Conservation (phyloP, 2,329 filamentous ascomycete species). For the Paracoccidioides lutzii region DNA sequence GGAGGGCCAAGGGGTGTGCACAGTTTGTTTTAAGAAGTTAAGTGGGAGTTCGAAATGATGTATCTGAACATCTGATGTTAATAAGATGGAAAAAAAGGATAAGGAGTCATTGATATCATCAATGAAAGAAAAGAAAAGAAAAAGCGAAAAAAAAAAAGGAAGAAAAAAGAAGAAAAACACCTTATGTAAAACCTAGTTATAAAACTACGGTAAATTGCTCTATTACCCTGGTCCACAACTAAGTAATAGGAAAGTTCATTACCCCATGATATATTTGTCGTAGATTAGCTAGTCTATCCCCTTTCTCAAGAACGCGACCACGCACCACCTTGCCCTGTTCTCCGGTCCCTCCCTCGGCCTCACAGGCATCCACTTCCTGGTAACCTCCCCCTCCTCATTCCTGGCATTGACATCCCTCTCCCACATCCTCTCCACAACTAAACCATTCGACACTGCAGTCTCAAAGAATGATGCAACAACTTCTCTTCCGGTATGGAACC, state of each 20-base stretch:
- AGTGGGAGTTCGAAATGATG: background rate
- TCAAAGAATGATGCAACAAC: slow-evolving; percentile 46
- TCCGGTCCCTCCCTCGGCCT: slow-evolving; percentile 36
- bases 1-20: slow-evolving; percentile 80
- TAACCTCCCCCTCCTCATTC: slow-evolving; percentile 30
- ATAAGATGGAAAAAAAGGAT: background rate
- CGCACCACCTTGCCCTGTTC: slow-evolving; percentile 45
- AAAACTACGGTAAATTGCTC: too few relatives aligned
- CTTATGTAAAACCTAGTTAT: too few relatives aligned
- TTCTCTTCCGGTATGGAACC: slow-evolving; percentile 47
- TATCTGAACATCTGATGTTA: background rate
- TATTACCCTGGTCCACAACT: too few relatives aligned
- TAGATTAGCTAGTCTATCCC: background rate
- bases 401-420: slow-evolving; percentile 40
- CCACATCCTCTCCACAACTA: slow-evolving; percentile 41
- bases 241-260: too few relatives aligned
- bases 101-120: background rate
- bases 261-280: too few relatives aligned
- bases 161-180: too few relatives aligned
- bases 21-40: slow-evolving; percentile 59
- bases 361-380: slow-evolving; percentile 30
- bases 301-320: slow-evolving; percentile 35
- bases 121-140: too few relatives aligned
- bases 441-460: slow-evolving; percentile 26
- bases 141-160: too few relatives aligned